Evolutionary conservation across 768 basidiomycete species (phyloP), one percentile per base, ranked within the genome.

Genomic region (Lactarius sp.): DNA sequence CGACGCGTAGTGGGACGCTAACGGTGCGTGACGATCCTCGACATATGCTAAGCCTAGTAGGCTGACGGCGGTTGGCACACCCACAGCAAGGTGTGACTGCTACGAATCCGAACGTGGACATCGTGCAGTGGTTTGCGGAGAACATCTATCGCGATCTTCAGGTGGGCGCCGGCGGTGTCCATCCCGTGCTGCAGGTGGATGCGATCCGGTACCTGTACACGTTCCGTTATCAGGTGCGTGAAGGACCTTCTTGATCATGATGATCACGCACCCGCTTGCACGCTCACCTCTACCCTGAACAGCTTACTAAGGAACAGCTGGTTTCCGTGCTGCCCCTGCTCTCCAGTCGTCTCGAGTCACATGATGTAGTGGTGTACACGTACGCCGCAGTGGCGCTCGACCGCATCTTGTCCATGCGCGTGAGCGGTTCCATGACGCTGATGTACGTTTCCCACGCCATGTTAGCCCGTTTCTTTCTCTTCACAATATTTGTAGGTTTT

Each of bases 311-410:
- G 77, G 84, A 88, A 16, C 96, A 99, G 81, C 80, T 98, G 10
- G 80, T 95, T 8, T 87, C 92, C 2, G 96, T 98, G 22, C 77
- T 98, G 1, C 97, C 96, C 0, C 80, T 92, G 20, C 84, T 98
- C 10, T 83, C 88, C 33, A 85, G 81, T 13, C 95, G 96, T 72
- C 85, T 98, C 39, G 77, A 79, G 6, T 92, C 92, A 20, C 78
- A 81, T 56, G 93, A 94, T 71, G 95, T 93, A 75, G 96, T 98
- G 53, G 88, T 90, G 31, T 96, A 90, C 70, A 95, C 96, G 0
- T 98, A 98, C 74, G 94, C 95, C 9, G 95, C 97, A 18, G 94
- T 98, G 70, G 93, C 95, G n/a, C 95, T 99, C 71, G 97, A 99
- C 71, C 84, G 94, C 7, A 87, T 98, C 59, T 76, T 99, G 46